Base-by-base conservation (phyloP, 306 rosid species). In the Notholithocarpus densiflorus region DNA sequence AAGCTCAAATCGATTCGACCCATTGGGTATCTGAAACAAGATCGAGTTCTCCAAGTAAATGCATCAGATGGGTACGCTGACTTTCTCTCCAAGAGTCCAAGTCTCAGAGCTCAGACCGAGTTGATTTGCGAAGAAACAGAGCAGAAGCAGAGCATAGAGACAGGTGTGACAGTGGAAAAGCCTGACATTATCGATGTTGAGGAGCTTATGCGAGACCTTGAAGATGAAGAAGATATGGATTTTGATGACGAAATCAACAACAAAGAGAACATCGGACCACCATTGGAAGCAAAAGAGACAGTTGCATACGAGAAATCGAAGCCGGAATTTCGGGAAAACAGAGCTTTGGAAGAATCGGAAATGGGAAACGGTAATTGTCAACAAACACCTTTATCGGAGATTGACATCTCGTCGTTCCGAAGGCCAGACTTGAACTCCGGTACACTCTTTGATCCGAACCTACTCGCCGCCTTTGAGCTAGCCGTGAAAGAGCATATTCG, bases 1-100 rank as follows among this genome's bases (percentile, higher is more conserved):
- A 95, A 87, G 86, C 88, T 95, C 61, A 95, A 92, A 82, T 87
- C 98, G n/a, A 87, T 92, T 78, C 77, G 76, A 56, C 97, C 88
- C 17, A 65, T 85, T 61, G 90, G 66, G 13, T 81, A 83, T 82
- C 84, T 92, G 75, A 92, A 85, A 43, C 89, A 82, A 66, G 96
- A 92, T 72, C 90, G 88, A 80, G 75, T 90, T 84, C 92, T 92
- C 80, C 97, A 94, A 77, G 83, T 84, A 31, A 84, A 80, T 27
- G 81, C 89, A 8, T 83, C 86, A 18, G 87, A 92, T 84, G 92
- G 93, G 89, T 84, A 79, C 32, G 76, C 23, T 4, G 89, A 88
- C 75, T 89, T 86, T 69, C 78, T 75, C 56, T 60, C 83, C 14
- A 84, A 85, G 43, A 78, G 20, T 26, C 60, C 88, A 1, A 55